Base-by-base conservation (phyloP, 352 stramenopile species). In the Elongisporangium senticosum region DNA sequence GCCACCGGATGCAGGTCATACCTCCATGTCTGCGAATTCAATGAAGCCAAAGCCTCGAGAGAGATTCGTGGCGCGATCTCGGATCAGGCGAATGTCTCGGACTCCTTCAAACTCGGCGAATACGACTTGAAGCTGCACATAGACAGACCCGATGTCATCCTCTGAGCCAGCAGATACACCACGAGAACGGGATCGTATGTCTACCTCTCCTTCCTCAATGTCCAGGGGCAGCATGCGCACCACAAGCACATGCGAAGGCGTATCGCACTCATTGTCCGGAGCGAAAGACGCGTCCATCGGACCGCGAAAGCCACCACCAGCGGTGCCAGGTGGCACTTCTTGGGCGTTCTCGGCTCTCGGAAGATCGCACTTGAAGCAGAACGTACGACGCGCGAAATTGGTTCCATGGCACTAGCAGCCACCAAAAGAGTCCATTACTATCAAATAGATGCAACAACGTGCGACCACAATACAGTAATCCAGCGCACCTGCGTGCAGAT, bases 11-110 rank as follows among this genome's bases (percentile, higher is more conserved):
- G 8, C 33, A 40, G 20, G 1, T 51, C 69, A 20, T 74, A 93
- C 86, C 68, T 90, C 73, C 0, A 81, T 53, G 56, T 87, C 69
- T 13, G 63, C 64, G 58, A 93, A 93, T 58, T 95, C 86, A 20
- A 93, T 65, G 43, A 95, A 95, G 0, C 71, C 83, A 60, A 95
- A 93, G 14, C 86, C 82, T 37, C 83, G 74, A 15, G 83, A 89
- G 20, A 70, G 47, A 43, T 81, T 84, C 14, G 83, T 90, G 14
- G 49, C 58, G 6, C 86, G 83, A 47, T 95, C 83, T 59, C 83
- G 79, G 49, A 93, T 79, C 20, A 95, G 50, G 3, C 86, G 74
- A 43, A 95, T 88, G 20, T 89, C 79, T 11, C 76, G 71, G 6
- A 93, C 66, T 10, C 79, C 82, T 17, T 86, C 67, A 56, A 79